Percentiles rank a stretch among this genome's conserved stretches.
phyloP scores from a whole-genome alignment of 2,329 filamentous ascomycete species.

The Claviceps fusiformis region DNA sequence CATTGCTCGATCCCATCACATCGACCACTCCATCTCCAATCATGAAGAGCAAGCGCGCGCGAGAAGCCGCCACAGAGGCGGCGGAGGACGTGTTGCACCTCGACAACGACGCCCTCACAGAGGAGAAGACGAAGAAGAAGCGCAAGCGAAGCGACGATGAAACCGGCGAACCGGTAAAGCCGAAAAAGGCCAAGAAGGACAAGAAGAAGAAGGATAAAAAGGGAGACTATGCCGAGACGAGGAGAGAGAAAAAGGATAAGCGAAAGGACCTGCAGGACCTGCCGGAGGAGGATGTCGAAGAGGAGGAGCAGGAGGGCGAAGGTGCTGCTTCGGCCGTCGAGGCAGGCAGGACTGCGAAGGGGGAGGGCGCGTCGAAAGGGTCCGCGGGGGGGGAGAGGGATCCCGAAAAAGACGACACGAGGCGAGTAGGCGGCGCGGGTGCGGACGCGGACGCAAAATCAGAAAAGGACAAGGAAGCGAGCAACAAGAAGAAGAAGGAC shows the following conservation, averaged over 20 bases:
- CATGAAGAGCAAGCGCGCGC: conserved; percentile 27
- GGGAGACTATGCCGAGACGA: conserved; percentile 20
- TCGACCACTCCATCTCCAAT: not conserved
- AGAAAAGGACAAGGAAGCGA: conserved; percentile 9
- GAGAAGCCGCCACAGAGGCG: conserved; percentile 18
- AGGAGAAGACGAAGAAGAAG: conserved; percentile 29
- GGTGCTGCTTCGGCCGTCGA: conserved; percentile 9
- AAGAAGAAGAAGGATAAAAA: conserved; percentile 20
- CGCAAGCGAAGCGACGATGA: conserved; percentile 22
- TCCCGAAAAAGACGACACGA: conserved; percentile 5
- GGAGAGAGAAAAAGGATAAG: conserved; percentile 28
- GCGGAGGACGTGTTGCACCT: conserved; percentile 14
- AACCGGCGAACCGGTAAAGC: conserved; percentile 7
- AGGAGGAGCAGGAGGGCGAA: conserved; percentile 8
- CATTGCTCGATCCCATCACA: too few species aligned
- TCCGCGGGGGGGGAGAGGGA: conserved; percentile 11
- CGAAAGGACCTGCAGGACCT: conserved; percentile 24
- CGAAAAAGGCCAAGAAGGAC: conserved; percentile 19
- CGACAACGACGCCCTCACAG: conserved; percentile 10
- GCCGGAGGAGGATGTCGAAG: conserved; percentile 19
- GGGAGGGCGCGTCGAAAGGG: conserved; percentile 7
- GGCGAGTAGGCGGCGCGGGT: conserved; percentile 5
- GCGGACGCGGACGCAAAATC: conserved; percentile 10
- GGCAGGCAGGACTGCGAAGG: conserved; percentile 13
- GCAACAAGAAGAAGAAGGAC: conserved; percentile 6